Percentiles rank a stretch among this genome's conserved stretches.
phyloP scores from a whole-genome alignment of 192 early-diverging fungal species.

The Gorgonomyces haynaldii region DNA sequence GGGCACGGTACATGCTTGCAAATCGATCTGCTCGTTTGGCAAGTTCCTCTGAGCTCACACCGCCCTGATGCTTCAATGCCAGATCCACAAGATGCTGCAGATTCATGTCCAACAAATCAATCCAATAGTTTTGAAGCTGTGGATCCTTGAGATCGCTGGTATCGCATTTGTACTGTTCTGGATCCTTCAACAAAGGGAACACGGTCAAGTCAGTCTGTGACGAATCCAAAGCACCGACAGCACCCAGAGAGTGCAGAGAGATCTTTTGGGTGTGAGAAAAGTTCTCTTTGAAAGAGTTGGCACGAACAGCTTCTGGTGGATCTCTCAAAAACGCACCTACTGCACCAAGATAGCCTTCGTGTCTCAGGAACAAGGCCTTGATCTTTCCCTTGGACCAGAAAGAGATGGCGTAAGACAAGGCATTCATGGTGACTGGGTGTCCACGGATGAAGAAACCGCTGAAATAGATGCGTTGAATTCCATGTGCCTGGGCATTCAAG shows the following conservation, averaged over 20 bases:
- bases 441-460: conserved; percentile 96
- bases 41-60: not conserved
- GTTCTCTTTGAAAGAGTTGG: conserved; percentile 71
- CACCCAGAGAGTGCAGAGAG: conserved; percentile 34
- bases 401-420: conserved; percentile 82
- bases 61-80: conserved; percentile 42
- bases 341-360: conserved; percentile 94
- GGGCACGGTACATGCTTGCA: conserved; percentile 53
- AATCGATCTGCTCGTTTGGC: conserved; percentile 34
- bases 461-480: conserved; percentile 84
- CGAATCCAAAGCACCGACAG: conserved; percentile 58
- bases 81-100: conserved; percentile 50
- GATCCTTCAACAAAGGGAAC: conserved; percentile 51
- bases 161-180: conserved; percentile 51
- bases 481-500: conserved; percentile 87
- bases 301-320: conserved; percentile 11
- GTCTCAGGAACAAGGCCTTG: conserved; percentile 87
- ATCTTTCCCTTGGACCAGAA: conserved; percentile 96
- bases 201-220: conserved; percentile 33
- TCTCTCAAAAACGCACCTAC: conserved; percentile 74
- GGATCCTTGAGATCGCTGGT: conserved; percentile 37
- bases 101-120: conserved; percentile 57
- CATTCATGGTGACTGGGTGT: conserved; percentile 95
- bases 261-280: conserved; percentile 54
- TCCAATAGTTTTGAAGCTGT: conserved; percentile 61